Conservation (phyloP, 495 filamentous ascomycete species). For the Neurospora tetraspora region DNA sequence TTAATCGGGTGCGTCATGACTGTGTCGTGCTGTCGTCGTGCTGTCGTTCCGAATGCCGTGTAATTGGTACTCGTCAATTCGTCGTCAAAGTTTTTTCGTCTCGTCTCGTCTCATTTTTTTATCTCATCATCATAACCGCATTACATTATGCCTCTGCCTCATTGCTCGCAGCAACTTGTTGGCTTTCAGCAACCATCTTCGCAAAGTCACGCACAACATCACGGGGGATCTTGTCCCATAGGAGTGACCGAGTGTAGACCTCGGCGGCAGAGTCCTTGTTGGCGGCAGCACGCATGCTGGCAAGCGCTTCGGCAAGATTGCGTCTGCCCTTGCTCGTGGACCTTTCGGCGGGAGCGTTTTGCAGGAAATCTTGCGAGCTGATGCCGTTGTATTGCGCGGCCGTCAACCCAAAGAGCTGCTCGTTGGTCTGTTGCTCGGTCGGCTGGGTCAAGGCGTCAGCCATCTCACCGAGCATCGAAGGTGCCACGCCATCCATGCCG, state of each 20-base stretch:
- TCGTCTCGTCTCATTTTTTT: background rate
- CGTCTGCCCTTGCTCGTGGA: slow-evolving; percentile 47
- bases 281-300: slow-evolving; percentile 56
- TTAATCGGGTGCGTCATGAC: background rate
- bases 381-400: slow-evolving; percentile 84
- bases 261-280: slow-evolving; percentile 63
- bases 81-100: background rate
- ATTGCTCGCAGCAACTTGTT: slow-evolving; percentile 21
- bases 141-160: slow-evolving; percentile 27
- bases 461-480: slow-evolving; percentile 63
- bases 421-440: slow-evolving; percentile 76
- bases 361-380: slow-evolving; percentile 58
- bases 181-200: slow-evolving; percentile 65
- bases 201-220: slow-evolving; percentile 91
- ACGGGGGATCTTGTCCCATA: slow-evolving; percentile 87
- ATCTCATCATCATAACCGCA: slow-evolving; percentile 3
- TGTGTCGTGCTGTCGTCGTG: background rate
- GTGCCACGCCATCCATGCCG: slow-evolving; percentile 43
- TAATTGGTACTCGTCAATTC: background rate
- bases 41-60: background rate
- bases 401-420: slow-evolving; percentile 79
- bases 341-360: slow-evolving; percentile 33
- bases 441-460: slow-evolving; percentile 64
- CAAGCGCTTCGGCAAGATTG: slow-evolving; percentile 75
- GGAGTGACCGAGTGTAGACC: slow-evolving; percentile 83